Conservation (phyloP, 75 land plant genomes). For the Cupressus sempervirens region DNA sequence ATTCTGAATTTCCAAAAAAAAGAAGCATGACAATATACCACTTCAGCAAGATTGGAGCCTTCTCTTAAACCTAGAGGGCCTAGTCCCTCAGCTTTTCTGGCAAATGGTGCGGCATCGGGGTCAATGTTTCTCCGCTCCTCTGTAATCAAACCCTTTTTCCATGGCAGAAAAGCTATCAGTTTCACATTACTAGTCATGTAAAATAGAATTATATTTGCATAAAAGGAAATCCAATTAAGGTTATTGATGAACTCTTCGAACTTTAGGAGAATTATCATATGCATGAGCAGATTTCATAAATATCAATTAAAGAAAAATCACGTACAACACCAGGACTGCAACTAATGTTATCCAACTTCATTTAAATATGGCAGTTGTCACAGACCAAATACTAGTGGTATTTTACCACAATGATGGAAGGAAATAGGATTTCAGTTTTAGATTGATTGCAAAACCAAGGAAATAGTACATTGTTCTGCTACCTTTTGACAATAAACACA, state of each 20-base stretch:
- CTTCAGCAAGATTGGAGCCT: constrained; percentile 79
- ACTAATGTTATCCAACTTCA: too few relatives aligned
- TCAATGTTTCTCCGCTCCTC: constrained; percentile 63
- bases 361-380: too few relatives aligned
- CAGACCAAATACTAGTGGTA: too few relatives aligned
- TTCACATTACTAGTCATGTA: background rate
- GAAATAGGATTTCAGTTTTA: too few relatives aligned
- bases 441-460: too few relatives aligned
- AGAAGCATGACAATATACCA: constrained; percentile 44
- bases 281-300: too few relatives aligned
- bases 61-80: constrained; percentile 56
- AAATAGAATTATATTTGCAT: background rate
- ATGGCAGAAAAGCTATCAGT: background rate
- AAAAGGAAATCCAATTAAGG: background rate
- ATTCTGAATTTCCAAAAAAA: constrained; percentile 9
- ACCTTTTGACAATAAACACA: too few relatives aligned
- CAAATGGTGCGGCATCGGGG: constrained; percentile 84
- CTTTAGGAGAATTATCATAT: background rate
- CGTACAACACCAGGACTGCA: too few relatives aligned
- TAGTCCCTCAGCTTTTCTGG: constrained; percentile 64
- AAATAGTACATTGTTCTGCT: too few relatives aligned
- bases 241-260: background rate
- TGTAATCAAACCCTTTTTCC: constrained; percentile 75
- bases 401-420: too few relatives aligned
- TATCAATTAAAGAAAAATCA: too few relatives aligned